Evolutionary conservation across 805 yeast genomes (phyloP).

Genomic region (Torulaspora microellipsoides): DNA sequence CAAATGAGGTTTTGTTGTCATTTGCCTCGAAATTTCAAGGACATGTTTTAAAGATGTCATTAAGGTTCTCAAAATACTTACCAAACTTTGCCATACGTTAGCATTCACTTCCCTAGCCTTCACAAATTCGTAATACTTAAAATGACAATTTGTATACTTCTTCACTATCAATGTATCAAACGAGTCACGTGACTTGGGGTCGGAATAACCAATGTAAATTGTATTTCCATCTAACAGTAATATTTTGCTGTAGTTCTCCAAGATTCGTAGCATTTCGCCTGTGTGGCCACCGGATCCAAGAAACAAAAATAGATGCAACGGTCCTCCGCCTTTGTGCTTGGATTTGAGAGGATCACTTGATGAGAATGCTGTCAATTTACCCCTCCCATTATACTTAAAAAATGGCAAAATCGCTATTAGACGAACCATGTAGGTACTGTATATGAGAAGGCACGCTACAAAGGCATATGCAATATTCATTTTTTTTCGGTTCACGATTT

Average conservation of each 20-base stretch:
- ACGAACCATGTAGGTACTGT: conserved; percentile 13
- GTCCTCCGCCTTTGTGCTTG: conserved; percentile 2
- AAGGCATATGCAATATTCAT: background rate
- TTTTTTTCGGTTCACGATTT: background rate
- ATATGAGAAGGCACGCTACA: conserved; percentile 8
- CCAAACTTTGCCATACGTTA: conserved; percentile 28
- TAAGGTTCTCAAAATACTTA: conserved; percentile 35
- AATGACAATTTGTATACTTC: conserved; percentile 5
- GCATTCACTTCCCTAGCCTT: conserved; percentile 41
- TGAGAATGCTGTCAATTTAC: too few relatives aligned
- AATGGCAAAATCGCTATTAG: conserved; percentile 21
- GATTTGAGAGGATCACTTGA: too few relatives aligned
- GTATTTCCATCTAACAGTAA: conserved; percentile 48
- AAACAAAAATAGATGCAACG: conserved; percentile 48
- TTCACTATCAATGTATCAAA: conserved; percentile 30
- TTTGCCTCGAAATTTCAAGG: conserved; percentile 14
- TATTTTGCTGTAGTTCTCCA: conserved; percentile 38
- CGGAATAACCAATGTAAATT: conserved; percentile 31
- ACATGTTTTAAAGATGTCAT: conserved; percentile 19
- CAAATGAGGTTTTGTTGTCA: conserved; percentile 24
- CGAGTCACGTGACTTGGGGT: conserved; percentile 36
- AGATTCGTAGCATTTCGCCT: conserved; percentile 84
- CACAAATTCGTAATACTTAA: conserved; percentile 23
- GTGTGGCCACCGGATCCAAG: conserved; percentile 97
- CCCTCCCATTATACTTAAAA: conserved; percentile 3